These are phyloP conservation scores for Scheffersomyces parashehatae DNA, from an alignment of 1,139 yeast species.

Conservation along the genomic window DNA sequence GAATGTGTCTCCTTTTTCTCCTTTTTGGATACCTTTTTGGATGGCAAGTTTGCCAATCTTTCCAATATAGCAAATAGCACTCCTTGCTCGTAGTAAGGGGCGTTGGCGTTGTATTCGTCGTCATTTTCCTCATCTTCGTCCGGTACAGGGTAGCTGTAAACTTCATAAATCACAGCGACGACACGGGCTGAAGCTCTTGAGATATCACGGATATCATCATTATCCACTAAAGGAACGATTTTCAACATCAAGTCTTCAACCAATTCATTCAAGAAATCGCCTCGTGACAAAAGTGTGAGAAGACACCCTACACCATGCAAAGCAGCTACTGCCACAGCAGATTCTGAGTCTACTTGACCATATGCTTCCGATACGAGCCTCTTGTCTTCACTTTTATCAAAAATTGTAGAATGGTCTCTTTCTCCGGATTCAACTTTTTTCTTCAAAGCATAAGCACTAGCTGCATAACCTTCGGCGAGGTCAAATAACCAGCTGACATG, in stretches of 20 bases:
- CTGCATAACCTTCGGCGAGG: slow-evolving; percentile 44
- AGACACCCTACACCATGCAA: slow-evolving; percentile 51
- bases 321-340: slow-evolving; percentile 42
- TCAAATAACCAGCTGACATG: slow-evolving; percentile 45
- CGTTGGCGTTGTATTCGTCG: slow-evolving; percentile 42
- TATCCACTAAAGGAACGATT: slow-evolving; percentile 42
- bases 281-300: slow-evolving; percentile 43
- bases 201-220: slow-evolving; percentile 42
- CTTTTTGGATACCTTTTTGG: slow-evolving; percentile 59
- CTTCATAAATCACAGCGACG: slow-evolving; percentile 63
- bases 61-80: slow-evolving; percentile 47
- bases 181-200: slow-evolving; percentile 60
- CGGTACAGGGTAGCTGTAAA: slow-evolving; percentile 46
- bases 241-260: slow-evolving; percentile 39
- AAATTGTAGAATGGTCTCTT: slow-evolving; percentile 44
- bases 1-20: slow-evolving; percentile 64
- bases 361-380: slow-evolving; percentile 38
- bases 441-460: slow-evolving; percentile 35
- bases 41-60: slow-evolving; percentile 51
- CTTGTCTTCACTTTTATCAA: slow-evolving; percentile 41
- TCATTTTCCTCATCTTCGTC: slow-evolving; percentile 28
- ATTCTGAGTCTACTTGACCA: slow-evolving; percentile 33
- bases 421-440: slow-evolving; percentile 41
- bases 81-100: slow-evolving; percentile 62
- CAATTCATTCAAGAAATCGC: slow-evolving; percentile 43